Base-by-base conservation (phyloP, 371 early-diverging fungal species). In the Batkoa obscura region DNA sequence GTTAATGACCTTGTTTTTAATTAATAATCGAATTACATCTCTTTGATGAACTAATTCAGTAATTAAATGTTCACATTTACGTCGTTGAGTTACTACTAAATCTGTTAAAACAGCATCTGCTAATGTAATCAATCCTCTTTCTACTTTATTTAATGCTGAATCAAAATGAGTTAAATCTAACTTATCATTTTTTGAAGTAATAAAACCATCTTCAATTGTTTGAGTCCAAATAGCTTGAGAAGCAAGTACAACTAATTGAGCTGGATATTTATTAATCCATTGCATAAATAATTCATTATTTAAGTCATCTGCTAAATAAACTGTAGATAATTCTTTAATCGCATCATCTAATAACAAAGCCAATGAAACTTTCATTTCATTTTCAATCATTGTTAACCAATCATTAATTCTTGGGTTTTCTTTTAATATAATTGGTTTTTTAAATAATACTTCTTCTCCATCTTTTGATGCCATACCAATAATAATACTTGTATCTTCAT, bases 11-110 rank as follows among this genome's bases (percentile, higher is more conserved):
- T 74, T 72, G 53, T 63, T 65, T 10, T 65, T 67, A 1, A 74
- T 59, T n/a, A 95, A 70, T 45, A 73, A 69, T 47, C 95, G 83
- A 37, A 88, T 76, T 4, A 92, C 83, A 72, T 97, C 97, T 47
- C 96, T 79, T 68, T 98, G 94, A 70, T 98, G 97, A 1, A 98
- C 97, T 38, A 95, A 81, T 66, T 97, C 98, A 1, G 98, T 96
- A 53, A 98, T 91, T 49, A 98, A 66, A 60, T 93, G 91, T 68
- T 98, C 98, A 64, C 93, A 88, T 68, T 96, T 98, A 60, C 84
- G 79, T 57, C 98, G 86, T 56, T 78, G 76, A 56, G 93, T 80
- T 9, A 83, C 66, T 0, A 78, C 68, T 59, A 95, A 70, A 59
- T 95, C 92, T 55, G 80, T 70, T 10, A 96, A 73, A 3, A 97